Conservation (phyloP, 441 rosid genomes). For the Biscutella laevigata region DNA sequence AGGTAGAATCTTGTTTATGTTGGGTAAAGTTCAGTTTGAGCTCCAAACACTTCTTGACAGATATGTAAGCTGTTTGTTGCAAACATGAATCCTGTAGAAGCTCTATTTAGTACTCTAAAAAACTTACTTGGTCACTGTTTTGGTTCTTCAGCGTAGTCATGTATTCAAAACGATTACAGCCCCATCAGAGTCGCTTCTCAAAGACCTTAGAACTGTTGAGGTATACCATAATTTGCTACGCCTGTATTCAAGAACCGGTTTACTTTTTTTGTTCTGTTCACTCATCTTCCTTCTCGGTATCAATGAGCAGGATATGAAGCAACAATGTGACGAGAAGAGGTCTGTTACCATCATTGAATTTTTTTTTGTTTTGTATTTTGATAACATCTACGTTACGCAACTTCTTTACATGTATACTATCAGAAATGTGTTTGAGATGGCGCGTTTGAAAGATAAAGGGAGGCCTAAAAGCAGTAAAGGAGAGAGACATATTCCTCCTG, state of each 20-base stretch:
- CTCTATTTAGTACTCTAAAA: background rate
- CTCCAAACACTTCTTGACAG: constrained; percentile 80
- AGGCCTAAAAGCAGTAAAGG: constrained; percentile 64
- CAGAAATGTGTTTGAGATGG: constrained; percentile 69
- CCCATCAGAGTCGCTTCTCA: constrained; percentile 89
- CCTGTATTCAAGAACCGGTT: background rate
- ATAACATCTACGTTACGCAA: constrained; percentile 4
- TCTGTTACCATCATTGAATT: constrained; percentile 19
- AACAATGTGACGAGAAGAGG: constrained; percentile 97
- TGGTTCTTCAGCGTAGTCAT: constrained; percentile 71
- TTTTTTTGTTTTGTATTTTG: background rate
- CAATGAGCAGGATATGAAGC: constrained; percentile 86
- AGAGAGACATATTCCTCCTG: constrained; percentile 43
- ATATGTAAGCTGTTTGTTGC: constrained; percentile 60
- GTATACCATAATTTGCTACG: constrained; percentile 27
- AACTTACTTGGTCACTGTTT: background rate
- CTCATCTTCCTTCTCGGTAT: constrained; percentile 12
- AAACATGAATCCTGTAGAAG: background rate
- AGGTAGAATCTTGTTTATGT: constrained; percentile 62
- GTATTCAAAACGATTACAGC: constrained; percentile 71
- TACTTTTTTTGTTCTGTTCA: background rate
- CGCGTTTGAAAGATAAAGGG: constrained; percentile 78
- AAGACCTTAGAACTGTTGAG: constrained; percentile 93
- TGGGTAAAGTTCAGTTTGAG: constrained; percentile 80
- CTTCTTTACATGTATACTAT: constrained; percentile 20